A percentile compares a stretch with the other conserved stretches of the same genome.
These are phyloP conservation scores for Aureobasidium lini DNA, from an alignment of 2,329 filamentous ascomycete species.

Conservation along the genomic window DNA sequence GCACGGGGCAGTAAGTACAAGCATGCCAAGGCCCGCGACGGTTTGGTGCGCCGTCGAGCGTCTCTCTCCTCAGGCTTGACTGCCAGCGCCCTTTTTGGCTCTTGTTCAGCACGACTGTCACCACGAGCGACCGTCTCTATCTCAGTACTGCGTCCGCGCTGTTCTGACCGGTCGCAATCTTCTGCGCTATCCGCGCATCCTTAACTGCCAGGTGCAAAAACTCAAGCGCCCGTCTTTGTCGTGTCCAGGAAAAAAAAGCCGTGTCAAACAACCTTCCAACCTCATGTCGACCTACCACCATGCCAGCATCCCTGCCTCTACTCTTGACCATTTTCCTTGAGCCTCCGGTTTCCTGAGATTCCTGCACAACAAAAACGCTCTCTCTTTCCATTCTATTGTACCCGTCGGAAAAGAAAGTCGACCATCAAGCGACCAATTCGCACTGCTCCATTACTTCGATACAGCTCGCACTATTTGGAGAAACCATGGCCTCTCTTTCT, in stretches of 20 bases:
- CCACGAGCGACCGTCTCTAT: neutral
- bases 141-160: neutral
- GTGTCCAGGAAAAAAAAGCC: conserved; percentile 10
- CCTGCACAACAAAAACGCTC: conserved; percentile 1
- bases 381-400: conserved; percentile 13
- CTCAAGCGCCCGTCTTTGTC: neutral
- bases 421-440: neutral
- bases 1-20: too few species aligned
- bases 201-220: neutral
- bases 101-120: neutral
- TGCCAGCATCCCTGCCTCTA: conserved; percentile 41
- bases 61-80: neutral
- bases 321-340: conserved; percentile 45
- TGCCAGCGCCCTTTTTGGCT: neutral
- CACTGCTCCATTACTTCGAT: conserved; percentile 17
- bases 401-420: neutral
- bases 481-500: conserved; percentile 28
- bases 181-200: neutral
- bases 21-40: neutral
- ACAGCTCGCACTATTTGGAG: conserved; percentile 15
- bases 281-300: conserved; percentile 43
- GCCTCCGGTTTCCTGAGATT: conserved; percentile 37
- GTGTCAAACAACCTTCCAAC: conserved; percentile 2
- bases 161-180: neutral
- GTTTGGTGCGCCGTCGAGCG: neutral